Percentiles rank a stretch among this genome's conserved stretches.
Conservation (phyloP, 441 rosid genomes). For the Erysimum pusillum region DNA sequence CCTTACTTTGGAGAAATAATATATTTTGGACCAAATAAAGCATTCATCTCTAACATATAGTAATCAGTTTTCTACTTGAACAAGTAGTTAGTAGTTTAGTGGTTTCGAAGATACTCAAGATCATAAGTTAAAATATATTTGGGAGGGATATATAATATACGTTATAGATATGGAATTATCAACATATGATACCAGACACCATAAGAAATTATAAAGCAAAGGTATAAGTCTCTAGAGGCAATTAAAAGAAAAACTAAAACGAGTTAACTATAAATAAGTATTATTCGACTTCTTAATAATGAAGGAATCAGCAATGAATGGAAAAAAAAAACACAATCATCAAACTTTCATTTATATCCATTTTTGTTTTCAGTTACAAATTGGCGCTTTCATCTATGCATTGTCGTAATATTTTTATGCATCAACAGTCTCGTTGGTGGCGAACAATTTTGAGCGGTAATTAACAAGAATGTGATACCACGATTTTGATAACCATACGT, state of each 20-base stretch:
- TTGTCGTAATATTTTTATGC: background rate
- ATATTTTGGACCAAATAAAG: too few species aligned
- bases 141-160: background rate
- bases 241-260: too few species aligned
- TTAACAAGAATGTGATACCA: background rate
- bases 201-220: background rate
- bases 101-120: background rate
- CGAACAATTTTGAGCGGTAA: constrained; percentile 4
- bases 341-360: background rate
- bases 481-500: background rate
- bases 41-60: background rate
- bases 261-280: too few species aligned
- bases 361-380: background rate
- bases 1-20: background rate
- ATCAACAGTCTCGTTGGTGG: constrained; percentile 10
- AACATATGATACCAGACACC: background rate
- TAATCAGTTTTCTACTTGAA: background rate
- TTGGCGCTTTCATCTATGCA: background rate
- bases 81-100: background rate
- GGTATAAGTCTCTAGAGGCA: too few species aligned
- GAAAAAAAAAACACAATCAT: background rate
- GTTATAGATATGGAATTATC: background rate
- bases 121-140: background rate
- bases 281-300: too few species aligned
- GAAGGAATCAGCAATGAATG: background rate